Evolutionary conservation across 148 eudicot genomes (phyloP), one percentile per base, ranked within the genome.

Genomic region (Mesembryanthemum crystallinum): DNA sequence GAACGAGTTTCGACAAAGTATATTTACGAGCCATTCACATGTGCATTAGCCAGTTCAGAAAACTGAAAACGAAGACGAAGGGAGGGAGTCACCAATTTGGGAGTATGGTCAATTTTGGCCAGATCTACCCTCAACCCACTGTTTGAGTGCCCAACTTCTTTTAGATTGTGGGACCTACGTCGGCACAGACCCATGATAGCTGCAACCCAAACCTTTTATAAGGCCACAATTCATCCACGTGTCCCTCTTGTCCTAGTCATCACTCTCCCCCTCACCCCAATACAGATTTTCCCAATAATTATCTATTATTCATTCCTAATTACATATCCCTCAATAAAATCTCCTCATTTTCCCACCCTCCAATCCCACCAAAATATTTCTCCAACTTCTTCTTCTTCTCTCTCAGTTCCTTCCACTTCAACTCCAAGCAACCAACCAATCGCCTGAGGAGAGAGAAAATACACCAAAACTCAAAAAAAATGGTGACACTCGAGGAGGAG

Each of bases 121-220:
- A n/a, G n/a, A 25, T 54, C 62, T 30, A 42, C 49, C 20, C 42
- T 17, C 54, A 20, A 7, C 24, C 51, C 52, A 14, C 35, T 11
- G 45, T 60, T 47, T 77, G 0, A 51, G 5, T 17, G 58, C 71
- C 58, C 72, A 30, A 47, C 72, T 30, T 52, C 15, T n/a, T 20
- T 54, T 14, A 7, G 17, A 5, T 57, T 64, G 66, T 70, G 75
- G 80, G 69, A 15, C 74, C 70, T 62, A 75, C 72, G 79, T 75
- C 79, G 79, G 82, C 82, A 80, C 79, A 75, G 75, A 58, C 75
- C 78, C 78, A 54, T 75, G 82, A 74, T 60, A 59, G 43, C 45
- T 52, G 76, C 57, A 25, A 47, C 69, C 69, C 54, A 72, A 76
- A 60, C 60, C 59, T 47, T 32, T 72, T 67, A 18, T 60, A 23